Base-by-base conservation (phyloP, 2,329 filamentous ascomycete genomes). In the Penicillium griseofulvum region DNA sequence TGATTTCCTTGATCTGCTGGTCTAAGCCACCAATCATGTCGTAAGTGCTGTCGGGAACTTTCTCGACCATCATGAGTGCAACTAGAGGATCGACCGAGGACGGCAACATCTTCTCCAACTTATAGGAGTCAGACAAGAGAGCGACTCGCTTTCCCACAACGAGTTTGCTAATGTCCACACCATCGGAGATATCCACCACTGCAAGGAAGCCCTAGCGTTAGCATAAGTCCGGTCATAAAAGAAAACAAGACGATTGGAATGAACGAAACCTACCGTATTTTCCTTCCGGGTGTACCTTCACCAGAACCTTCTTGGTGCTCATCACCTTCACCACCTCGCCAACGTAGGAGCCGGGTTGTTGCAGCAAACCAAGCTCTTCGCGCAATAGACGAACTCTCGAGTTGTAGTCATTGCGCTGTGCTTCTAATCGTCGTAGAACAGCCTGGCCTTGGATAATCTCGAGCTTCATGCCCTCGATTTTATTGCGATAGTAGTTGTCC, bases 281-380 rank as follows among this genome's bases (percentile, higher is more conserved):
- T 70, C 94, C 94, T 77, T 99, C 94, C 10, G 94, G 94, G 76
- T 99, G 94, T 68, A 99, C 94, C 80, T 99, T 99, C 67, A 99
- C 94, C 56, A 99, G 82, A 49, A 99, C 91, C 82, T 99, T 97
- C 81, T 99, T 99, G 54, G 94, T 99, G 72, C 93, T 87, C 94
- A 99, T 99, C 55, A 97, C 94, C 83, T 97, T 99, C 72, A 99
- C 94, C n/a, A 99, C 94, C 78, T 99, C 94, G 56, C 94, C 94
- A 33, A 99, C 94, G 72, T 99, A 99, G 19, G 93, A 97, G 38
- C 94, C 94, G 4, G 94, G 94, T 76, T 99, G 94, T 78, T 99
- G 94, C 62, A 99, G 81, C 68, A 99, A 81, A 50, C 94, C 94
- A 22, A 99, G 84, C 81, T 99, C 94, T 80, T 99, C 94, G 68